phyloP scores from a whole-genome alignment of 306 rosid genomes.

The Hylodesmum podocarpum region DNA sequence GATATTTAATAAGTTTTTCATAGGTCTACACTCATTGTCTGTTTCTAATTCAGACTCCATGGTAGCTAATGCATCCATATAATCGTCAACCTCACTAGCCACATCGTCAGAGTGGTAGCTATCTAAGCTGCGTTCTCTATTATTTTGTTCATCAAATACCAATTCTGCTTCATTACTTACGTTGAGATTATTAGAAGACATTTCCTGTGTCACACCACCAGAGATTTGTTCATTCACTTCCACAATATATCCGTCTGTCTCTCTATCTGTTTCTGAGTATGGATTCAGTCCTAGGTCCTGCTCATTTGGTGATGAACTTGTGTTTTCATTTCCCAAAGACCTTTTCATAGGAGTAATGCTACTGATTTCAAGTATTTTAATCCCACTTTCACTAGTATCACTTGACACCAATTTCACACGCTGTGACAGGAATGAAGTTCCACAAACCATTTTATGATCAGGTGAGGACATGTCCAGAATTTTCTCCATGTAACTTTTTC shows the following conservation, averaged over 20 bases:
- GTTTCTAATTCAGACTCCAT: constrained; percentile 73
- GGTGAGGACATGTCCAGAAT: constrained; percentile 63
- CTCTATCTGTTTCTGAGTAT: constrained; percentile 32
- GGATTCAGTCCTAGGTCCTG: constrained; percentile 46
- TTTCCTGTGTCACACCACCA: constrained; percentile 42
- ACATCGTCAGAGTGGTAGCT: constrained; percentile 68
- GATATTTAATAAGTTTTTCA: constrained; percentile 40
- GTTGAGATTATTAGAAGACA: constrained; percentile 39
- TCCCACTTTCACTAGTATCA: constrained; percentile 53
- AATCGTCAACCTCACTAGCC: constrained; percentile 82
- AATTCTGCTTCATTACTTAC: constrained; percentile 40
- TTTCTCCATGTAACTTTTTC: constrained; percentile 84
- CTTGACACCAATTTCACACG: constrained; percentile 40
- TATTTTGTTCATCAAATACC: constrained; percentile 48
- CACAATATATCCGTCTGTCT: constrained; percentile 37
- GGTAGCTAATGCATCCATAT: constrained; percentile 76
- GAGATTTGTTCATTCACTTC: constrained; percentile 44
- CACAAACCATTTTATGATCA: constrained; percentile 57
- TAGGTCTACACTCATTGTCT: constrained; percentile 58
- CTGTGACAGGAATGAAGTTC: constrained; percentile 49
- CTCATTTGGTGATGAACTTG: constrained; percentile 51
- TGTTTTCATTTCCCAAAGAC: constrained; percentile 48
- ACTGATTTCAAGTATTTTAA: constrained; percentile 73
- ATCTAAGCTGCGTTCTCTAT: constrained; percentile 45
- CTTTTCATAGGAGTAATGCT: constrained; percentile 51